These are phyloP conservation scores for Parietaria judaica DNA, from an alignment of 306 rosid genomes.

Conservation along the genomic window DNA sequence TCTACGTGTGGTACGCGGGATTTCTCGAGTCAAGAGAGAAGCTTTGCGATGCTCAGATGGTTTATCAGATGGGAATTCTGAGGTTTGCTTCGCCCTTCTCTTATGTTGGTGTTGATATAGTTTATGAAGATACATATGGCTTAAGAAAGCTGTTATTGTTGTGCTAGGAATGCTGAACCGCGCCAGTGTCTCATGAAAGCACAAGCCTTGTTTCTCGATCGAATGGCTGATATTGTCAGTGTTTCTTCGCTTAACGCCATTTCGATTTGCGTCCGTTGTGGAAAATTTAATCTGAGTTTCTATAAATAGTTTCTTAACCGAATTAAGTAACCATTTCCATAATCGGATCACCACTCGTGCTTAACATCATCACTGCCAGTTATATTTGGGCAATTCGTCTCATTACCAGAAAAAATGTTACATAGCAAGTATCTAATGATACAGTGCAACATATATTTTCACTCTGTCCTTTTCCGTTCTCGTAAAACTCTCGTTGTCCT, in stretches of 20 bases:
- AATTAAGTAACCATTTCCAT: no score
- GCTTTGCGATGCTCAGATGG: constrained; percentile 45
- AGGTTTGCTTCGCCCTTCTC: constrained; percentile 35
- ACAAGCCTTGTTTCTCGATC: constrained; percentile 41
- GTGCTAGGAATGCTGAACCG: constrained; percentile 70
- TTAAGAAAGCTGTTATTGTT: constrained; percentile 6
- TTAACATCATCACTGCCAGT: no score
- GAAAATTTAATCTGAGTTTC: no score
- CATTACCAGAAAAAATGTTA: no score
- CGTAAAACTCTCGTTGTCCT: no score
- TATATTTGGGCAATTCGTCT: no score
- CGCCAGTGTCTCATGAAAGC: constrained; percentile 65
- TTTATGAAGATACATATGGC: background rate
- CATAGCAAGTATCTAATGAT: no score
- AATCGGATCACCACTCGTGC: no score
- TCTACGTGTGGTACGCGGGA: constrained; percentile 42
- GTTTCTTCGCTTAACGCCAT: constrained; percentile 30
- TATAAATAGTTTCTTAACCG: no score
- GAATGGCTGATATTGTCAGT: constrained; percentile 48
- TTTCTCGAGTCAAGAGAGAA: constrained; percentile 53
- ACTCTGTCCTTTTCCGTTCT: no score
- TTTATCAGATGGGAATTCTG: constrained; percentile 59
- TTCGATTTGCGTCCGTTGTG: no score
- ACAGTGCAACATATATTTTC: no score
- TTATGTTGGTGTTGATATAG: background rate